Evolutionary conservation across 2,329 filamentous ascomycete species (phyloP), one percentile per base, ranked within the genome.

Genomic region (Fusarium mangiferae): DNA sequence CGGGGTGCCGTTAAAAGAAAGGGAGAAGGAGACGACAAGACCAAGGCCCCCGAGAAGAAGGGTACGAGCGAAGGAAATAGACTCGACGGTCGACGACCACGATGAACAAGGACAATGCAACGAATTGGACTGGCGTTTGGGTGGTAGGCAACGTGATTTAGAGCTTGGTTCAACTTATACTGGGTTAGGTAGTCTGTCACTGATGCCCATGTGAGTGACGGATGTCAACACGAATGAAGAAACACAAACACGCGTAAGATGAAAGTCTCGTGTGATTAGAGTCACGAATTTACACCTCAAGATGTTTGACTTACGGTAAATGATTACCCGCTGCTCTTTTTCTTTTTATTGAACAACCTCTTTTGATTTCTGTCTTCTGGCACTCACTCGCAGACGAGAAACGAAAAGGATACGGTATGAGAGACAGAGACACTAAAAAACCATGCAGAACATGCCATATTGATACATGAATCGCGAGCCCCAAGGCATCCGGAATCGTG

Each of bases 1-100:
- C 87, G 90, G 46, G 87, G 90, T 22, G 88, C 87, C 3, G 86
- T 88, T 38, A 97, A 95, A 87, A 92, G 92, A 82, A 95, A 94
- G 84, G 85, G 84, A 7, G 87, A 88, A 6, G 79, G 77, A 12
- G 86, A 87, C 17, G 85, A 85, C 20, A 86, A 87, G 78, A 80
- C 81, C 14, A 86, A 87, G 71, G 81, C 81, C 1, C 81, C 83
- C 0, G 86, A 86, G 70, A 88, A 87, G 81, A 87, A 87, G 75
- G 80, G 79, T 0, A 70, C 85, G 4, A 77, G 78, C 20, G 85
- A 86, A 45, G 86, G 85, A 6, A 82, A 82, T 38, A 81, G 85
- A 52, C 78, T 87, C 15, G 86, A 87, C 70, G 84, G 85, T 10
- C 83, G 84, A 36, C 81, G 73, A 46, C 78, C 80, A 41, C 78